Conservation (phyloP, 305 asterid genomes). For the Fraxinus dipetala region DNA sequence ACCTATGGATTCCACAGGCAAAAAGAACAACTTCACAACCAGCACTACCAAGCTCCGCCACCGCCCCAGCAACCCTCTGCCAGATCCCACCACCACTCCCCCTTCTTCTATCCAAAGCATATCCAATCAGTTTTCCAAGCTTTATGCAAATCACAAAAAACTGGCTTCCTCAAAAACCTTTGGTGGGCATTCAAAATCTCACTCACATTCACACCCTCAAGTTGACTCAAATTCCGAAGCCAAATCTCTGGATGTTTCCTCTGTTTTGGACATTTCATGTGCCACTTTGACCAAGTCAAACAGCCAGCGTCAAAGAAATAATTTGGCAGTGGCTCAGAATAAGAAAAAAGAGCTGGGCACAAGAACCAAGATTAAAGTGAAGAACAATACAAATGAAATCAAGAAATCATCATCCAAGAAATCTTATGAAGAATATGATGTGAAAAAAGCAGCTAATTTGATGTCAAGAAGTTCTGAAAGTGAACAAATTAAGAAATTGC, state of each 20-base stretch:
- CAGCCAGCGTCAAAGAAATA: conserved; percentile 45
- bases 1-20: conserved; percentile 50
- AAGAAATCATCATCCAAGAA: conserved; percentile 25
- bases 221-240: conserved; percentile 31
- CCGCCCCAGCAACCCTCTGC: conserved; percentile 36
- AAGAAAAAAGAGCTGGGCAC: conserved; percentile 27
- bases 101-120: conserved; percentile 51
- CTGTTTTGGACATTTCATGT: conserved; percentile 44
- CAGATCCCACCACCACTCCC: conserved; percentile 45
- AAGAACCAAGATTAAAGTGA: conserved; percentile 33
- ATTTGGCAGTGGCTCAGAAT: conserved; percentile 13
- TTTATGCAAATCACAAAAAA: conserved; percentile 45
- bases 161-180: conserved; percentile 15
- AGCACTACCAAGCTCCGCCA: conserved; percentile 19
- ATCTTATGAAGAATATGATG: conserved; percentile 27
- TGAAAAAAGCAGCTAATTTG: conserved; percentile 21
- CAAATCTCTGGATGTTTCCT: conserved; percentile 24
- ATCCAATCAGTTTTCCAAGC: conserved; percentile 54
- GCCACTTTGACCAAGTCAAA: conserved; percentile 66
- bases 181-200: conserved; percentile 4
- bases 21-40: conserved; percentile 35
- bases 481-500: conserved; percentile 28
- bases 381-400: conserved; percentile 4
- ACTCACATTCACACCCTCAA: conserved; percentile 26
- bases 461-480: conserved; percentile 23